Evolutionary conservation across 129 eudicot species (phyloP).

Genomic region (Artemisia annua): DNA sequence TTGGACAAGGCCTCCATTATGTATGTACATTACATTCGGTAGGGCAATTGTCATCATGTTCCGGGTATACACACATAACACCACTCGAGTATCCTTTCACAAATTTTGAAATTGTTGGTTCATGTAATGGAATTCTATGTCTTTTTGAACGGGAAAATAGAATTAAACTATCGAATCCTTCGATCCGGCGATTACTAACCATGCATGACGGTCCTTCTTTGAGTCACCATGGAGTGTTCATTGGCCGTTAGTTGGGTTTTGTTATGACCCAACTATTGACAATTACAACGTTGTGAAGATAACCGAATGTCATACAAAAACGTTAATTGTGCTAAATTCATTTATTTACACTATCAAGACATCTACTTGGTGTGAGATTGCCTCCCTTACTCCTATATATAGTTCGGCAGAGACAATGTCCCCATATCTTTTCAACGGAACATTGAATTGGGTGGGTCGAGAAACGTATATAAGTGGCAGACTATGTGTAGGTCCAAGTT

Average conservation of each 20-base stretch:
- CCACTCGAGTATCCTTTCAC: background rate
- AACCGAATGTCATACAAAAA: background rate
- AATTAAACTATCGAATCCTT: background rate
- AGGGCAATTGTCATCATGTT: background rate
- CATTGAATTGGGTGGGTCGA: background rate
- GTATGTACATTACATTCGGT: background rate
- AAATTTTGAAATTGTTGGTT: background rate
- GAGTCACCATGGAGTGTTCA: background rate
- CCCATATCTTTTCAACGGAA: background rate
- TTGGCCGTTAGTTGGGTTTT: background rate
- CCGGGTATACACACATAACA: background rate
- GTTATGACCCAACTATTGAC: background rate
- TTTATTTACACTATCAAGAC: background rate
- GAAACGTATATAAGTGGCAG: background rate
- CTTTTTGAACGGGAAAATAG: background rate
- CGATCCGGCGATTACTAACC: background rate
- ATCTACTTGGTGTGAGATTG: background rate
- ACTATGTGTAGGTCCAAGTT: background rate
- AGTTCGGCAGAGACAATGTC: background rate
- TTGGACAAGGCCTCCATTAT: no score
- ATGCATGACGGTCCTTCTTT: background rate
- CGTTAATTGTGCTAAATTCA: background rate
- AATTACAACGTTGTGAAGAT: background rate
- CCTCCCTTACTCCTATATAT: background rate
- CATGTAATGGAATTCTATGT: background rate